Percentiles rank a stretch among this genome's conserved stretches.
Evolutionary conservation across 805 yeast genomes (phyloP).

Genomic region (Wickerhamomyces tratensis): DNA sequence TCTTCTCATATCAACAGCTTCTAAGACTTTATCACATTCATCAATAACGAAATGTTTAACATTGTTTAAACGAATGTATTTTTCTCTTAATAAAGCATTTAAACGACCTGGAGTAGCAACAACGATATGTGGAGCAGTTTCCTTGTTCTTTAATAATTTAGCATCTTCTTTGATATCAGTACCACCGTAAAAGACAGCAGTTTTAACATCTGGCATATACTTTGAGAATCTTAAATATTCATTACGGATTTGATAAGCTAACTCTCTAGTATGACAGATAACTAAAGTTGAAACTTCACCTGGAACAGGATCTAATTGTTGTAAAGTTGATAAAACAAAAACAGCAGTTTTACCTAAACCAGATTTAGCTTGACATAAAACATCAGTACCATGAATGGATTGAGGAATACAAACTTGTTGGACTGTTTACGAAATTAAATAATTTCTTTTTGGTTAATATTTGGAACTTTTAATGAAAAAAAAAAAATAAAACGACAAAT

Average conservation of each 20-base stretch:
- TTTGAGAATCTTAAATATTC: slow-evolving; percentile 97
- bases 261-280: slow-evolving; percentile 96
- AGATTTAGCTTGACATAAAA: slow-evolving; percentile 97
- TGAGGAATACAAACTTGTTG: slow-evolving; percentile 99
- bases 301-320: slow-evolving; percentile 94
- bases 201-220: slow-evolving; percentile 95
- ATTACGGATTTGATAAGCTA: slow-evolving; percentile 96
- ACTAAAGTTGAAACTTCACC: slow-evolving; percentile 95
- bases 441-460: no score
- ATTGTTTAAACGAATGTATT: slow-evolving; percentile 74
- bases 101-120: slow-evolving; percentile 99
- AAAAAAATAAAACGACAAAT: no score
- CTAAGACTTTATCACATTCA: slow-evolving; percentile 97
- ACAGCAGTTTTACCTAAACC: slow-evolving; percentile 99
- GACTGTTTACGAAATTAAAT: slow-evolving; percentile 33
- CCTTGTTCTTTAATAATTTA: slow-evolving; percentile 83
- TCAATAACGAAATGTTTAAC: slow-evolving; percentile 93
- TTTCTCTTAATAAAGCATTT: slow-evolving; percentile 88
- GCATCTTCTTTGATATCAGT: slow-evolving; percentile 76
- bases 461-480: no score
- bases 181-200: slow-evolving; percentile 97
- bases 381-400: slow-evolving; percentile 95
- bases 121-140: slow-evolving; percentile 90
- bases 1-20: slow-evolving; percentile 88
- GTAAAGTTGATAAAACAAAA: slow-evolving; percentile 89